Conservation (phyloP, 2,329 filamentous ascomycete genomes). For the Fusarium buxicola region DNA sequence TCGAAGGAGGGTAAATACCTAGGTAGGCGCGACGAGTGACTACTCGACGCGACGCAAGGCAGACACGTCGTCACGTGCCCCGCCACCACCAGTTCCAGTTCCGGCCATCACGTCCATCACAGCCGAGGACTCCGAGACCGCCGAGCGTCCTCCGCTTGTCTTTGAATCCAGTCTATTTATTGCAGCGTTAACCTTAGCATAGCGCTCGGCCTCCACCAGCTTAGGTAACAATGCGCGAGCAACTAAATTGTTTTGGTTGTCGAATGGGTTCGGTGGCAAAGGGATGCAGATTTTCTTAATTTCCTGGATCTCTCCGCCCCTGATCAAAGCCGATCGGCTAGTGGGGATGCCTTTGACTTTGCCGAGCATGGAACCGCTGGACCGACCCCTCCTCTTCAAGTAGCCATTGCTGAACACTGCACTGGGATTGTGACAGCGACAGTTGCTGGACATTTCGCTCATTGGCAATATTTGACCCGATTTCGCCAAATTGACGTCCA, state of each 20-base stretch:
- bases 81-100: not conserved
- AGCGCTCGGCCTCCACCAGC: constrained; percentile 33
- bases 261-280: constrained; percentile 23
- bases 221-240: constrained; percentile 37
- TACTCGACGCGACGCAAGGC: constrained; percentile 42
- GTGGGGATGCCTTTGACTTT: constrained; percentile 40
- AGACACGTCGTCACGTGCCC: constrained; percentile 45
- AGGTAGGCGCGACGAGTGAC: constrained; percentile 34
- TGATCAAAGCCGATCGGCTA: constrained; percentile 42
- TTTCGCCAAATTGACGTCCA: constrained; percentile 35
- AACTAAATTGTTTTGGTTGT: constrained; percentile 15
- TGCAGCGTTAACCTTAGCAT: not conserved
- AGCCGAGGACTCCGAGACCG: constrained; percentile 25
- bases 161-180: not conserved
- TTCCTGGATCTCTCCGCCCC: constrained; percentile 26
- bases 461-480: constrained; percentile 43
- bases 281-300: constrained; percentile 5
- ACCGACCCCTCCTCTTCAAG: constrained; percentile 47
- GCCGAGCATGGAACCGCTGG: constrained; percentile 43
- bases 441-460: constrained; percentile 42
- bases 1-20: constrained; percentile 16
- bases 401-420: constrained; percentile 38
- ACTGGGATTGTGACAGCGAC: constrained; percentile 41
- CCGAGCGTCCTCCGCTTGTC: constrained; percentile 15
- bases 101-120: not conserved